These are phyloP conservation scores for Platanthera zijinensis DNA, from an alignment of 106 monocot genomes.

Conservation along the genomic window DNA sequence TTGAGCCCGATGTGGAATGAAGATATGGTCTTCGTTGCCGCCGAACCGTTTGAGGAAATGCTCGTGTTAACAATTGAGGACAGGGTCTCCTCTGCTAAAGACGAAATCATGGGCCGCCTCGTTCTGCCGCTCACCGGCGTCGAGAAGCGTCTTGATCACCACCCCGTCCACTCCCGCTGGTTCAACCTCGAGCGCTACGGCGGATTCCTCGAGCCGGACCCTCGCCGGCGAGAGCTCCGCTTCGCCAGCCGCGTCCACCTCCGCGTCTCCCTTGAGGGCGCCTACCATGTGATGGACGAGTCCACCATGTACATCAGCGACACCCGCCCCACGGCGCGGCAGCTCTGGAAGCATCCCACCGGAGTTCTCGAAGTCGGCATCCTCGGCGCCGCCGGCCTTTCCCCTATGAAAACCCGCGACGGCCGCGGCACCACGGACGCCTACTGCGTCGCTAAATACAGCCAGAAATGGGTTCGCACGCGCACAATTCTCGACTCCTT, in stretches of 20 bases:
- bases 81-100: slow-evolving; percentile 25
- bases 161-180: slow-evolving; percentile 56
- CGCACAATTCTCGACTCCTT: slow-evolving; percentile 52
- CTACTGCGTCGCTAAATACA: slow-evolving; percentile 66
- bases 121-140: slow-evolving; percentile 35
- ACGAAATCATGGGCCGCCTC: slow-evolving; percentile 50
- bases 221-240: slow-evolving; percentile 38
- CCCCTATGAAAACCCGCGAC: slow-evolving; percentile 48
- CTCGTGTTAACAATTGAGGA: slow-evolving; percentile 40
- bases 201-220: slow-evolving; percentile 30
- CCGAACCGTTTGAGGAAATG: slow-evolving; percentile 59
- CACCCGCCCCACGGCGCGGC: slow-evolving; percentile 49
- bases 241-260: slow-evolving; percentile 58
- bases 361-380: slow-evolving; percentile 63
- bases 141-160: slow-evolving; percentile 64
- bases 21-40: slow-evolving; percentile 50
- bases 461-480: slow-evolving; percentile 71
- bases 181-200: slow-evolving; percentile 56
- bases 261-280: slow-evolving; percentile 53
- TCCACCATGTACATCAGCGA: slow-evolving; percentile 77
- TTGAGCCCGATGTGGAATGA: slow-evolving; percentile 50
- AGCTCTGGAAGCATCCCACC: slow-evolving; percentile 59
- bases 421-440: slow-evolving; percentile 53
- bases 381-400: slow-evolving; percentile 35
- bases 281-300: slow-evolving; percentile 68